Percentiles rank a stretch among this genome's conserved stretches.
Conservation (phyloP, 176 grass and related monocot genomes). For the Eragrostis curvula region DNA sequence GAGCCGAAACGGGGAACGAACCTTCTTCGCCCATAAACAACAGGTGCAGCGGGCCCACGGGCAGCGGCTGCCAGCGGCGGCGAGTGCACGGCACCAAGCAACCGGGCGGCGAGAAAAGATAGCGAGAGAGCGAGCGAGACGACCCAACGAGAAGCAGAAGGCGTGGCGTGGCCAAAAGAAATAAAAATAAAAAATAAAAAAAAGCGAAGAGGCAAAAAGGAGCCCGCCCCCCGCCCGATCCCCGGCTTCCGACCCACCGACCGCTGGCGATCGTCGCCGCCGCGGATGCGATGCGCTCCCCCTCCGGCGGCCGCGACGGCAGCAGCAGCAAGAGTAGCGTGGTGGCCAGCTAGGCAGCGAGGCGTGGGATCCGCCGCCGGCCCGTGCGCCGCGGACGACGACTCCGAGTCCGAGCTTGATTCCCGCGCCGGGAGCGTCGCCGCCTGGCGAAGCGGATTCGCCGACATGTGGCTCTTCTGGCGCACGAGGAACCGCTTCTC, state of each 20-base stretch:
- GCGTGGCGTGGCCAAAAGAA: background rate
- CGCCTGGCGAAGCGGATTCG: conserved; percentile 19
- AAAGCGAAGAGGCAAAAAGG: background rate
- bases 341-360: conserved; percentile 23
- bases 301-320: conserved; percentile 30
- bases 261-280: conserved; percentile 47
- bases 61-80: conserved; percentile 31
- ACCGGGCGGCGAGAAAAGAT: conserved; percentile 25
- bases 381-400: background rate
- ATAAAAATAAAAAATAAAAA: background rate
- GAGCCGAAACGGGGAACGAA: background rate
- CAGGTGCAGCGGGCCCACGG: conserved; percentile 12
- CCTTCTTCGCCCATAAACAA: background rate
- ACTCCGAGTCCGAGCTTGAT: background rate
- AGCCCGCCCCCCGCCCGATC: background rate
- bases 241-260: background rate
- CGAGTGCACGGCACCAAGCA: conserved; percentile 19
- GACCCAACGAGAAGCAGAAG: background rate
- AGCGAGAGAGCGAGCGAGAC: background rate
- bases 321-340: conserved; percentile 15
- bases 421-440: conserved; percentile 1
- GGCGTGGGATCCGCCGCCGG: conserved; percentile 11
- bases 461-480: conserved; percentile 96
- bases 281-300: conserved; percentile 62
- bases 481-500: conserved; percentile 93